Base-by-base conservation (phyloP, 1,284 basidiomycete genomes). In the Neonothopanus nambi region DNA sequence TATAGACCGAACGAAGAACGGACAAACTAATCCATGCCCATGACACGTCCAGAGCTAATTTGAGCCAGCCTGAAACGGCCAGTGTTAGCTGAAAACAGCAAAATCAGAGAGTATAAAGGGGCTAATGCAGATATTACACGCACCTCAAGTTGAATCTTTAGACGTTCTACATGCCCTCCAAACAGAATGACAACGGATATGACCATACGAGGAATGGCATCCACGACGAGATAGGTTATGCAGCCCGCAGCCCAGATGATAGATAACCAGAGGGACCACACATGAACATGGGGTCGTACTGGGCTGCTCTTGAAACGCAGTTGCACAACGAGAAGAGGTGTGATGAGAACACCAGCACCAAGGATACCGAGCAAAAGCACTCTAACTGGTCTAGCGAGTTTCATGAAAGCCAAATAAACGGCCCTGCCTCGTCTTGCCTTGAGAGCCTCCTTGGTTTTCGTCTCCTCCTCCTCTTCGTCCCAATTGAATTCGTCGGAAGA, bases 1-100 rank as follows among this genome's bases (percentile, higher is more conserved):
- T 62, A 61, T 84, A 77, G 18, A 81, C 69, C 2, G 72, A 67
- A 36, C 80, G 78, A 52, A 87, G 77, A 43, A 82, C 76, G 17
- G 84, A 85, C 41, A 91, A 69, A 18, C 80, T 74, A 57, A 90
- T 81, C 87, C 88, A 91, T 47, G 79, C 77, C 83, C 85, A 87
- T 3, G 80, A 68, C 4, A 86, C 73, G 56, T 86, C 84, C 3
- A 90, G 70, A 2, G 75, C 70, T 5, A 90, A 70, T 63, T 89
- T 90, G 23, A 89, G 64, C 86, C 87, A 90, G 17, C 73, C 73
- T 6, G 82, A 81, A 20, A 89, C 84, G 5, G 88, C 86, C 57
- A 85, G 73, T n/a, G 79, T 79, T 49, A 89, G 74, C 85, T 46
- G 20, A 18, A 41, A 35, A 36, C 3, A 13, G 30, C 30, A n/a